Evolutionary conservation across 164 flowering plant genomes (phyloP).

Genomic region (Kalanchoe fedtschenkoi): DNA sequence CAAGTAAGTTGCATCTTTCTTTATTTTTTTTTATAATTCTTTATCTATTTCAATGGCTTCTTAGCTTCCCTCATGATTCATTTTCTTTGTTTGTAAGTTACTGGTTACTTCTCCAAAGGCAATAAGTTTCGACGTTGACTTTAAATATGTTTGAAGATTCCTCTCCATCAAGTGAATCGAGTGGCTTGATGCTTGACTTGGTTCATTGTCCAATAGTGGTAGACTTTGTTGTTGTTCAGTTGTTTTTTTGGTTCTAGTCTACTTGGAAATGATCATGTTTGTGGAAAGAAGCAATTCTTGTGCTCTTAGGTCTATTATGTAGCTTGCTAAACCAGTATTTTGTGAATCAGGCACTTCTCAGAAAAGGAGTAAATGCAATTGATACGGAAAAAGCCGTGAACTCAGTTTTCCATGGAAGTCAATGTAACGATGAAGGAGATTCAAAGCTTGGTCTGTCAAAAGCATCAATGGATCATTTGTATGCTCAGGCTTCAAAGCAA

Average conservation of each 20-base stretch:
- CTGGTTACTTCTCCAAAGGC: background rate
- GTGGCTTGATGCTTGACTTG: background rate
- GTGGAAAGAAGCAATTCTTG: slow-evolving; percentile 1
- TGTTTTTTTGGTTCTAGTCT: background rate
- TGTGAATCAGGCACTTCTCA: slow-evolving; percentile 42
- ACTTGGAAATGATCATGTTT: background rate
- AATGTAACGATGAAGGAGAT: background rate
- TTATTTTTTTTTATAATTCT: background rate
- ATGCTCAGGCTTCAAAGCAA: slow-evolving; percentile 62
- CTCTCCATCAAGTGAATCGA: background rate
- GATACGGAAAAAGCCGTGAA: slow-evolving; percentile 44
- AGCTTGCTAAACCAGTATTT: background rate
- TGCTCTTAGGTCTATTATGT: background rate
- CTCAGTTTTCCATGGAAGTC: background rate
- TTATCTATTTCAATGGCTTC: background rate
- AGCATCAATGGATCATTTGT: slow-evolving; percentile 24
- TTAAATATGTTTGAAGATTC: background rate
- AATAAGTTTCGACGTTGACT: background rate
- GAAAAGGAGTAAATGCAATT: slow-evolving; percentile 48
- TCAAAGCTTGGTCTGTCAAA: background rate
- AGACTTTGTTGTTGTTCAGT: background rate
- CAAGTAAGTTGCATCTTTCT: slow-evolving; percentile 35
- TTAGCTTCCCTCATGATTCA: background rate
- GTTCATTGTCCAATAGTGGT: background rate
- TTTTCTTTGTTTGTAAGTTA: background rate